phyloP scores from a whole-genome alignment of 441 rosid genomes.

The Cnidoscolus chayamansa region DNA sequence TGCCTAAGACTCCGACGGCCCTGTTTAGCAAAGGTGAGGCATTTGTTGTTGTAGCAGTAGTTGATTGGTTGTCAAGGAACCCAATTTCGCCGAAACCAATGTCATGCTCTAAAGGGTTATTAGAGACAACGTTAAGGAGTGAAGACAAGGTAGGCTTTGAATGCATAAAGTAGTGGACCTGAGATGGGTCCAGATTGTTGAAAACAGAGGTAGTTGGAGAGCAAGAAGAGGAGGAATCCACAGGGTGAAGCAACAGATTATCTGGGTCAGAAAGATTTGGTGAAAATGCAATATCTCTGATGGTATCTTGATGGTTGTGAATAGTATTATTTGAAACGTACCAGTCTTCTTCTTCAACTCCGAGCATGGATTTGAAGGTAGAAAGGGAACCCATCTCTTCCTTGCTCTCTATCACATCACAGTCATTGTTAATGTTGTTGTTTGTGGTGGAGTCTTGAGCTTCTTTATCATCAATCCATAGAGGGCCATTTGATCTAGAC shows the following conservation, averaged over 20 bases:
- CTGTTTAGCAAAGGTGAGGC: conserved; percentile 34
- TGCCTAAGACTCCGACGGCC: conserved; percentile 34
- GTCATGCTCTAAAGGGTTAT: conserved; percentile 45
- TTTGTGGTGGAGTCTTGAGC: conserved; percentile 33
- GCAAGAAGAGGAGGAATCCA: conserved; percentile 58
- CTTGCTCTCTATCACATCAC: conserved; percentile 27
- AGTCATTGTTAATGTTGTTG: conserved; percentile 25
- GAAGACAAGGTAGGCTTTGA: conserved; percentile 38
- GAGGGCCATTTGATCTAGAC: conserved; percentile 35
- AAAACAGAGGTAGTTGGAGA: conserved; percentile 56
- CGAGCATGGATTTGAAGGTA: conserved; percentile 42
- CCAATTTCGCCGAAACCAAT: conserved; percentile 55
- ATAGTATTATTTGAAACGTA: conserved; percentile 27
- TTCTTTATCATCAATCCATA: conserved; percentile 41
- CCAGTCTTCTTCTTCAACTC: conserved; percentile 59
- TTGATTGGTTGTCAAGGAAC: conserved; percentile 44
- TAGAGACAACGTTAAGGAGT: conserved; percentile 42
- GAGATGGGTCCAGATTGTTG: conserved; percentile 57
- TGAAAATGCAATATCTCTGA: conserved; percentile 42
- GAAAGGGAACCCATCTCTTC: conserved; percentile 47
- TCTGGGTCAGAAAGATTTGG: conserved; percentile 48
- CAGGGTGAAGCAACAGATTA: conserved; percentile 39
- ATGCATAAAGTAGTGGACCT: conserved; percentile 47
- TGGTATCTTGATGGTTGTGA: conserved; percentile 37
- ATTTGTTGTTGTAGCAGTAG: conserved; percentile 20